Evolutionary conservation across 2,329 filamentous ascomycete genomes (phyloP).

Genomic region (Didymella pinodella): DNA sequence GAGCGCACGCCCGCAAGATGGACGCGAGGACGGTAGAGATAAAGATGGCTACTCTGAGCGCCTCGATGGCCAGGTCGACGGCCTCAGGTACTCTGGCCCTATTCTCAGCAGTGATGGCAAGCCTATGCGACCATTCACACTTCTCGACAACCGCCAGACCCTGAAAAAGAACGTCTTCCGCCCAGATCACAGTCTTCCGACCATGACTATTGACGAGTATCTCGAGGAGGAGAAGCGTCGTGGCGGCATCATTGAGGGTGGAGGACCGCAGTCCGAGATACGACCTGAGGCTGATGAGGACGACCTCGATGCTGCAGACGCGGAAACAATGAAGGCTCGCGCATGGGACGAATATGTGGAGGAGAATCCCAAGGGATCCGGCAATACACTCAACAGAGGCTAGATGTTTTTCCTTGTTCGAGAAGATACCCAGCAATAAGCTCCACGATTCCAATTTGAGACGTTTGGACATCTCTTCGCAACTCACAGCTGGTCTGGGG

Average conservation of each 20-base stretch:
- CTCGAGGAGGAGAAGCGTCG: slow-evolving; percentile 85
- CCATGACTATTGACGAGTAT: slow-evolving; percentile 98
- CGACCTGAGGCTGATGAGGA: slow-evolving; percentile 85
- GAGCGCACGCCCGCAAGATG: slow-evolving; percentile 51
- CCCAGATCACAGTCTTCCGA: slow-evolving; percentile 90
- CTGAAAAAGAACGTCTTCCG: slow-evolving; percentile 84
- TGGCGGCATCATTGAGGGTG: slow-evolving; percentile 90
- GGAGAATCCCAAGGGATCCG: slow-evolving; percentile 82
- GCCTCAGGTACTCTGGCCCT: slow-evolving; percentile 66
- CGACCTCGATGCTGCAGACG: slow-evolving; percentile 84
- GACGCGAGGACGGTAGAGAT: slow-evolving; percentile 57
- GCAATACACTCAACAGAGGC: slow-evolving; percentile 84
- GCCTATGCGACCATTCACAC: slow-evolving; percentile 88
- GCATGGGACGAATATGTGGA: slow-evolving; percentile 96
- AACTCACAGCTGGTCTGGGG: slow-evolving; percentile 29
- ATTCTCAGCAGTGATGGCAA: slow-evolving; percentile 81
- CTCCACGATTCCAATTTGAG: background rate
- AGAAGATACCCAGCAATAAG: slow-evolving; percentile 25
- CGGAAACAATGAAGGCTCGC: slow-evolving; percentile 89
- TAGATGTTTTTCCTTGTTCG: slow-evolving; percentile 33
- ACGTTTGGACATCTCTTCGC: background rate
- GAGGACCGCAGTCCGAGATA: slow-evolving; percentile 75
- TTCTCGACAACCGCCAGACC: slow-evolving; percentile 78
- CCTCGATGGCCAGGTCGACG: slow-evolving; percentile 66
- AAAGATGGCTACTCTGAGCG: slow-evolving; percentile 72